These are phyloP conservation scores for Patellaria atrata DNA, from an alignment of 495 filamentous ascomycete species.

Conservation along the genomic window DNA sequence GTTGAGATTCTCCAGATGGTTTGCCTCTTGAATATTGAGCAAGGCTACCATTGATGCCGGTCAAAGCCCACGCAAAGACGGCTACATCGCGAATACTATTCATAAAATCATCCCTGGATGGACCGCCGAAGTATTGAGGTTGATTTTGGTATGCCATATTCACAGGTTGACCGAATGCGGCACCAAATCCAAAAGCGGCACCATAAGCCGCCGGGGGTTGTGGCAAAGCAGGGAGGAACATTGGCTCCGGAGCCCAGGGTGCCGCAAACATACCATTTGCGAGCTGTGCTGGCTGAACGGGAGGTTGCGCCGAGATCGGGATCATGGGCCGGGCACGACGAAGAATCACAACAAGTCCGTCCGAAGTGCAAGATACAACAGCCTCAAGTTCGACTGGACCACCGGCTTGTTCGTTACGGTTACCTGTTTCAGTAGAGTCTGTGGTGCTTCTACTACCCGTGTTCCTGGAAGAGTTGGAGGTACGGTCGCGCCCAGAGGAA, in stretches of 20 bases:
- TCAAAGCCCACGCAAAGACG: constrained; percentile 68
- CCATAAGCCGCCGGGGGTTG: constrained; percentile 21
- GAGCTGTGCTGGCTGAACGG: constrained; percentile 32
- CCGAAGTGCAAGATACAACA: constrained; percentile 80
- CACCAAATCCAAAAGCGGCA: constrained; percentile 7
- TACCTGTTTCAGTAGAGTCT: constrained; percentile 21
- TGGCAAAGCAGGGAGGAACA: constrained; percentile 24
- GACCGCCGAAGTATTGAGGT: constrained; percentile 7
- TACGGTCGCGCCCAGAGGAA: neutral
- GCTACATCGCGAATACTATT: constrained; percentile 69
- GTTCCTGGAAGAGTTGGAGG: neutral
- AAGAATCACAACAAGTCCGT: constrained; percentile 73
- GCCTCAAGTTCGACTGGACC: constrained; percentile 65
- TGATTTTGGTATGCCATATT: neutral
- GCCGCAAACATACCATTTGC: constrained; percentile 62
- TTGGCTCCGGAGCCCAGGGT: constrained; percentile 56
- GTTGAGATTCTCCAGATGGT: constrained; percentile 43
- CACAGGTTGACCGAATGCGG: constrained; percentile 11
- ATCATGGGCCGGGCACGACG: constrained; percentile 60
- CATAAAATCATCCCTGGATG: constrained; percentile 47
- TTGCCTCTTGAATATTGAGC: constrained; percentile 49
- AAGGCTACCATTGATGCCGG: constrained; percentile 66
- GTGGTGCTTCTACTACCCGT: constrained; percentile 5
- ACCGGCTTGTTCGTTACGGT: constrained; percentile 10
- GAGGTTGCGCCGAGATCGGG: constrained; percentile 32